phyloP scores from a whole-genome alignment of 139 green algal genomes.

The Haematococcus sp. region DNA sequence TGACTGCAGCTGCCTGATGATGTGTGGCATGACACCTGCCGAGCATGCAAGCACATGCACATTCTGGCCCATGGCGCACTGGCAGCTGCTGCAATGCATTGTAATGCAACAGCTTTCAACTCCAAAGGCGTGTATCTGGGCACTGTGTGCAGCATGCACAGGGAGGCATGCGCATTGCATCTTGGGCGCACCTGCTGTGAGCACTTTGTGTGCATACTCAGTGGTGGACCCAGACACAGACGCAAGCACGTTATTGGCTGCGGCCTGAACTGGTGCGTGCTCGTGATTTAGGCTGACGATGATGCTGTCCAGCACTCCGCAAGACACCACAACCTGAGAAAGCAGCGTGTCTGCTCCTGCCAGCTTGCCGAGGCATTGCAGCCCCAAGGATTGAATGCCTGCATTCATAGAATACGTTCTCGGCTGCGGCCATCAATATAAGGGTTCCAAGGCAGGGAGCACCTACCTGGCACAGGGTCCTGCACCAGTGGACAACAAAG shows the following conservation, averaged over 20 bases:
- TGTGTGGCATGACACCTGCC: slow-evolving; percentile 25
- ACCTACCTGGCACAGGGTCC: slow-evolving; percentile 33
- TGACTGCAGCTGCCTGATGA: slow-evolving; percentile 22
- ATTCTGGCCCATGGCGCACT: too few relatives aligned
- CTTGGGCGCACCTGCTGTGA: slow-evolving; percentile 35
- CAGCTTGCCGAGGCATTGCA: slow-evolving; percentile 34
- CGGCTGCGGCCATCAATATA: too few relatives aligned
- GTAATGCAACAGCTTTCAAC: too few relatives aligned
- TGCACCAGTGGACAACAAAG: slow-evolving; percentile 41
- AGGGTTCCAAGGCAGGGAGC: neutral
- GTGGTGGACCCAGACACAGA: slow-evolving; percentile 22
- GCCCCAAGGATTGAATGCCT: slow-evolving; percentile 37
- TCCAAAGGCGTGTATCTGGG: too few relatives aligned
- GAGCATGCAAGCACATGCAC: slow-evolving; percentile 5
- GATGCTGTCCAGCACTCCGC: slow-evolving; percentile 37
- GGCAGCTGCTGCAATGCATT: too few relatives aligned
- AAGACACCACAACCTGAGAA: slow-evolving; percentile 44
- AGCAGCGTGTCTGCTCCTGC: slow-evolving; percentile 32
- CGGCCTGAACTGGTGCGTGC: slow-evolving; percentile 31
- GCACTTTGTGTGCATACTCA: slow-evolving; percentile 37
- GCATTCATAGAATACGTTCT: neutral
- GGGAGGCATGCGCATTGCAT: neutral
- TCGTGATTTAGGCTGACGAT: slow-evolving; percentile 36
- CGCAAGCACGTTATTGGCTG: slow-evolving; percentile 25
- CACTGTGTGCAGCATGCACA: neutral